Evolutionary conservation across 2,329 filamentous ascomycete genomes (phyloP), one percentile per base, ranked within the genome.

Genomic region (Plectosphaerella sp.): DNA sequence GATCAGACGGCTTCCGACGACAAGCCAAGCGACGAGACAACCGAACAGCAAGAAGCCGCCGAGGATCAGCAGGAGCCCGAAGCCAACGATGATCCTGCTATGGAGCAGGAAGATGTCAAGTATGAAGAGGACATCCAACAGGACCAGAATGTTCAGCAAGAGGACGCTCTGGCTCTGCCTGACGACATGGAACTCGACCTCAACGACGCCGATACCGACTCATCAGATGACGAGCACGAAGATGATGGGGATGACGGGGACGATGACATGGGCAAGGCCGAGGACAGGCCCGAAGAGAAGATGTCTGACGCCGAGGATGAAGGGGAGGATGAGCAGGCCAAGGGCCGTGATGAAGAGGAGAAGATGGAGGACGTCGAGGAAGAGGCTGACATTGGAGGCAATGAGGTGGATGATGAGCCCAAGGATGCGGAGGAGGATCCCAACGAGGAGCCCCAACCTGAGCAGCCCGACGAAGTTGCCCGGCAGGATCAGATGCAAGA

Each of bases 101-200:
- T 82, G 43, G 78, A 78, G 67, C 78, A 75, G 61, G 79, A 84
- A 55, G 79, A 84, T 28, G 72, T 77, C 15, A 71, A 76, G 48
- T 72, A 74, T 5, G 76, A 79, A 54, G 79, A 84, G 28, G 80
- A 84, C 46, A 82, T 82, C 58, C 74, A 73, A 46, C 82, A 86
- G 60, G 83, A 92, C 54, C 87, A 91, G 49, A 87, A 93, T 61
- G 82, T 89, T 2, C 82, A 93, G 59, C 87, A 96, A 64, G 86
- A 91, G 60, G 86, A 96, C 54, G 85, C 87, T 2, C 75, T 96
- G 54, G 91, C 92, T 45, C 75, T 96, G 20, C 91, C 91, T 0
- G 91, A 96, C 42, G 90, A 96, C 58, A 87, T 97, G 77, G 86
- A 95, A 52, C 79, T 97, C 66, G 84, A 92, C 57, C 79, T 94